Conservation (phyloP, 371 early-diverging fungal species). For the Mortierella sp. region DNA sequence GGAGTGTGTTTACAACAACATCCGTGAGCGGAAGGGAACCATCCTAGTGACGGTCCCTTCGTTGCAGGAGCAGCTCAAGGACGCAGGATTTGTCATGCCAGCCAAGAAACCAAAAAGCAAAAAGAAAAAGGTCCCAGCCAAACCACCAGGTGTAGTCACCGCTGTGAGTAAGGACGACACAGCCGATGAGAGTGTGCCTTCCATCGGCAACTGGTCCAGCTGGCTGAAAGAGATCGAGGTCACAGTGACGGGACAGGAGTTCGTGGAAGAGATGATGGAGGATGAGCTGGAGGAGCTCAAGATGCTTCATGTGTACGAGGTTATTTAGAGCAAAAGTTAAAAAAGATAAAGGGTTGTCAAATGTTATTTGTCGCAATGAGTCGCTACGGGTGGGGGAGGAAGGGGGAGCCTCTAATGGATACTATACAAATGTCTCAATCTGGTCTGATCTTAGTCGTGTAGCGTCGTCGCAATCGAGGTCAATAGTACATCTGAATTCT, state of each 20-base stretch:
- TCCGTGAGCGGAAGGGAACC: conserved; percentile 60
- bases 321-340: conserved; percentile 49
- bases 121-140: conserved; percentile 51
- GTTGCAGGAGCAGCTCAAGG: conserved; percentile 70
- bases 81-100: conserved; percentile 45
- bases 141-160: conserved; percentile 43
- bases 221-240: conserved; percentile 50
- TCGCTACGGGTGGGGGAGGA: too few relatives aligned
- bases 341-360: too few relatives aligned
- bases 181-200: conserved; percentile 29
- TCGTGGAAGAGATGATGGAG: conserved; percentile 53
- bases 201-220: conserved; percentile 37
- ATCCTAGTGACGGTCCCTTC: conserved; percentile 69
- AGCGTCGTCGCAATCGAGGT: too few relatives aligned
- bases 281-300: conserved; percentile 70
- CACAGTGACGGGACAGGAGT: conserved; percentile 44
- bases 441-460: too few relatives aligned
- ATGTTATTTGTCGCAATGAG: too few relatives aligned
- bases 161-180: background rate
- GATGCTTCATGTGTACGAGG: conserved; percentile 71
- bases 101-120: conserved; percentile 41
- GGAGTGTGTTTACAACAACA: conserved; percentile 65
- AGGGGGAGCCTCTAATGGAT: too few relatives aligned
- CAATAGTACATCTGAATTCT: too few relatives aligned
- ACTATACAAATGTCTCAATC: too few relatives aligned